Base-by-base conservation (phyloP, 1,139 yeast species). In the Pichia sp. region DNA sequence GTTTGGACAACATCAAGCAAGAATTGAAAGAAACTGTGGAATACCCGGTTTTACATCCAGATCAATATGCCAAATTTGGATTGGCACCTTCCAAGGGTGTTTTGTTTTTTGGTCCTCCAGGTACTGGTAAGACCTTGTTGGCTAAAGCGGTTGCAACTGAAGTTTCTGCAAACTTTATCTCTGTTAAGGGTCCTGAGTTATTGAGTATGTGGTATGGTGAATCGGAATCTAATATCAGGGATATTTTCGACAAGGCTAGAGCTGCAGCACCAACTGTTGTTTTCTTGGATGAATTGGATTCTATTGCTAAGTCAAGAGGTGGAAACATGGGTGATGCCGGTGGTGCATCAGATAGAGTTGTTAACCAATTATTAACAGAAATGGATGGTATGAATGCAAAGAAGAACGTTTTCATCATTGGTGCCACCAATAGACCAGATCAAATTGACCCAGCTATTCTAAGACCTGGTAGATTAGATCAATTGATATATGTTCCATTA, bases 331-430 rank as follows among this genome's bases (percentile, higher is more conserved):
- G 97, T 45, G 98, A 93, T 72, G 96, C 97, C 43, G 97, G 98
- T 68, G 99, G 99, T 62, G 99, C 98, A 15, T 85, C 95, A 49
- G 99, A 93, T 75, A 86, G 99, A 74, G 99, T 93, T 62, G 99
- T 95, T 57, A 93, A 93, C 76, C 99, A 93, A 77, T 83, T 93
- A 69, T 83, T 93, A 72, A 95, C 99, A 10, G 99, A 93, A 77
- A 93, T 93, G 99, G 99, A 93, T 74, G 99, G 99, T 82, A 92
- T 95, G 98, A 93, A 93, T 70, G 96, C 97, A 64, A 93, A 93
- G 79, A 93, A 95, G 84, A 93, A 93, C 69, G 99, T 93, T 49
- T 93, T 95, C 69, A 97, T 93, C 56, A 90, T 93, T 75, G 99
- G 99, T 75, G 99, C 99, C 50, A 93, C 99, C 58, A 93, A 93